phyloP scores from a whole-genome alignment of 1,284 basidiomycete genomes.

The Ustilago tritici region DNA sequence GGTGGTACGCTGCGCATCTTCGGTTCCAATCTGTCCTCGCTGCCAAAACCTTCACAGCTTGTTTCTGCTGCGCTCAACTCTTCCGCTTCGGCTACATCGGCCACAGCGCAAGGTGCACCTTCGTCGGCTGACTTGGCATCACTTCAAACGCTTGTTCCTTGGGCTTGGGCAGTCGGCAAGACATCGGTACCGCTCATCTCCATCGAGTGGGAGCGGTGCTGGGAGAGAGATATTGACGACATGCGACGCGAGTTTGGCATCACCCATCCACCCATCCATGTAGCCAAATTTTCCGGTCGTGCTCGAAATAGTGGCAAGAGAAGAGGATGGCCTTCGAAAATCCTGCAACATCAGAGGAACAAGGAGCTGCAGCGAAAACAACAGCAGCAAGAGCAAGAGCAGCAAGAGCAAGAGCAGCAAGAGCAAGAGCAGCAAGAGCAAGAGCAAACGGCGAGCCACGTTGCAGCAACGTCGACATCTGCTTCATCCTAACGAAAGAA shows the following conservation, averaged over 20 bases:
- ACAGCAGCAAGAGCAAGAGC: neutral
- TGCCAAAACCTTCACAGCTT: conserved; percentile 42
- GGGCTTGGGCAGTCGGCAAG: conserved; percentile 87
- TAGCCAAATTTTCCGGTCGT: conserved; percentile 55
- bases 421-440: conserved; percentile 14
- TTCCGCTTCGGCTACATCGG: neutral
- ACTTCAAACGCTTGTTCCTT: conserved; percentile 46
- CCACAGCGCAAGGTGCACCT: neutral
- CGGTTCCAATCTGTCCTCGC: conserved; percentile 30
- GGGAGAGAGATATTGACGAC: conserved; percentile 84
- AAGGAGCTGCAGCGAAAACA: conserved; percentile 23
- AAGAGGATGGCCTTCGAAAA: conserved; percentile 63
- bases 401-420: no score
- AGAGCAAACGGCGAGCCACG: conserved; percentile 6
- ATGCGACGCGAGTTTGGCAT: conserved; percentile 85
- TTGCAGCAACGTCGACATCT: neutral
- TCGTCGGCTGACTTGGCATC: conserved; percentile 26
- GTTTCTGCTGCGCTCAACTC: conserved; percentile 23
- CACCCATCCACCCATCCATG: conserved; percentile 54
- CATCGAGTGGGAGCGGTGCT: conserved; percentile 95
- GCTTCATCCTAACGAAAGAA: neutral
- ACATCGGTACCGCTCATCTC: conserved; percentile 81
- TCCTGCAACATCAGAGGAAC: conserved; percentile 47
- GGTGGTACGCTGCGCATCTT: conserved; percentile 74
- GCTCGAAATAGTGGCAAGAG: conserved; percentile 34